A percentile compares a stretch with the other conserved stretches of the same genome.
Evolutionary conservation across 2,329 filamentous ascomycete genomes (phyloP).

Genomic region (Phoma sp.): DNA sequence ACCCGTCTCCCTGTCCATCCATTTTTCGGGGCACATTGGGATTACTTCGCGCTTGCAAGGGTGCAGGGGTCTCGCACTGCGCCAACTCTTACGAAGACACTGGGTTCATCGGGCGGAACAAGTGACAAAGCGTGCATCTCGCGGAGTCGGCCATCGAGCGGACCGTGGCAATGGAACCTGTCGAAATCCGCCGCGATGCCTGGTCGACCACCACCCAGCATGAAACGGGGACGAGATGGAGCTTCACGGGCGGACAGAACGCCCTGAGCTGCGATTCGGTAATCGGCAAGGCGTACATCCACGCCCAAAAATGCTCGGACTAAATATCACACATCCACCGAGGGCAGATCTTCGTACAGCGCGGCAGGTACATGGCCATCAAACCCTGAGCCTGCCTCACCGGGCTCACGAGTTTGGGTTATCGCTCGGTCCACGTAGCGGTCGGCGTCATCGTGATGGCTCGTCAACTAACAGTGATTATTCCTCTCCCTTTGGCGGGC

Average conservation of each 20-base stretch:
- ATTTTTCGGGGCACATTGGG: constrained; percentile 44
- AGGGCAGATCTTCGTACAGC: constrained; percentile 8
- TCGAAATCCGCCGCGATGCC: constrained; percentile 18
- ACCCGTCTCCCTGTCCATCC: constrained; percentile 39
- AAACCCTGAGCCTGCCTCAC: constrained; percentile 5
- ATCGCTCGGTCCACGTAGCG: constrained; percentile 9
- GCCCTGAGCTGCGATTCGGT: constrained; percentile 17
- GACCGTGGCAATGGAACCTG: constrained; percentile 33
- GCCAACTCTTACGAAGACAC: constrained; percentile 48
- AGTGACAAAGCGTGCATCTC: constrained; percentile 46
- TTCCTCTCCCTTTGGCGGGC: constrained; percentile 14
- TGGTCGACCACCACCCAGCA: constrained; percentile 26
- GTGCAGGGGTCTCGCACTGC: constrained; percentile 42
- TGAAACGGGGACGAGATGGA: constrained; percentile 25
- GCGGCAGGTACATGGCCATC: constrained; percentile 7
- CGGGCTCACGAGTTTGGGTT: constrained; percentile 7
- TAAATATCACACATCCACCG: constrained; percentile 19
- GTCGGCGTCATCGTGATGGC: constrained; percentile 29
- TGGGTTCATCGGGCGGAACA: constrained; percentile 35
- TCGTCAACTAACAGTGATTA: constrained; percentile 31
- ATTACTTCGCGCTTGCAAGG: constrained; percentile 44
- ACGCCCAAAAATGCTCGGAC: constrained; percentile 33
- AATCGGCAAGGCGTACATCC: constrained; percentile 29
- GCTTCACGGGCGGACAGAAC: constrained; percentile 1
- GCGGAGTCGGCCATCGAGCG: constrained; percentile 41